Percentiles rank a stretch among this genome's conserved stretches.
Evolutionary conservation across 2,329 filamentous ascomycete genomes (phyloP).

Genomic region (Pyrenophora teres): DNA sequence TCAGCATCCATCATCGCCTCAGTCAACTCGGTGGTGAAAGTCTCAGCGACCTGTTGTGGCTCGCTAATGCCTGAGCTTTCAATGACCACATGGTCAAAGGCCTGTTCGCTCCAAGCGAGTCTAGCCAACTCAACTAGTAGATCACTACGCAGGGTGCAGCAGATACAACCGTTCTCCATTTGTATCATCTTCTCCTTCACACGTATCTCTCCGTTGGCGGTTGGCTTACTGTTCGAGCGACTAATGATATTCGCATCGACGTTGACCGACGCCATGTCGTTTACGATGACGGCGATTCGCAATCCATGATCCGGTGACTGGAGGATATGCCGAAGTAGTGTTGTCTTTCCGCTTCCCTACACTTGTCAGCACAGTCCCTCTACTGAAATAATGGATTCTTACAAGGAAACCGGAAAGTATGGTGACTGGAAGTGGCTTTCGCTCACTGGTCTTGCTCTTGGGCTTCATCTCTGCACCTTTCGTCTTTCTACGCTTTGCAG

Average conservation of each 20-base stretch:
- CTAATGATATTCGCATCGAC: conserved; percentile 68
- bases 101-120: conserved; percentile 61
- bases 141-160: conserved; percentile 74
- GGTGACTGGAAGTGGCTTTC: conserved; percentile 59
- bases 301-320: conserved; percentile 67
- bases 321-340: conserved; percentile 70
- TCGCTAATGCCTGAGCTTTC: conserved; percentile 75
- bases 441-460: conserved; percentile 13
- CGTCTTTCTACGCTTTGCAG: conserved; percentile 27
- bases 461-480: conserved; percentile 11
- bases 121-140: conserved; percentile 71
- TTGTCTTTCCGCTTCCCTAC: conserved; percentile 72
- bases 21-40: conserved; percentile 62
- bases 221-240: conserved; percentile 34
- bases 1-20: conserved; percentile 53
- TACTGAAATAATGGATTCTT: conserved; percentile 10
- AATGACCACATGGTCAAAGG: conserved; percentile 73
- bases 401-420: conserved; percentile 65
- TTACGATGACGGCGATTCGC: conserved; percentile 72
- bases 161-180: conserved; percentile 72
- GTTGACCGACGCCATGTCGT: conserved; percentile 68
- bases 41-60: conserved; percentile 75
- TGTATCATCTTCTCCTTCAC: conserved; percentile 69
- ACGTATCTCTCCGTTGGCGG: conserved; percentile 50
- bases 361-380: conserved; percentile 5